These are phyloP conservation scores for Pichia californica DNA, from an alignment of 805 yeast genomes.

Conservation along the genomic window DNA sequence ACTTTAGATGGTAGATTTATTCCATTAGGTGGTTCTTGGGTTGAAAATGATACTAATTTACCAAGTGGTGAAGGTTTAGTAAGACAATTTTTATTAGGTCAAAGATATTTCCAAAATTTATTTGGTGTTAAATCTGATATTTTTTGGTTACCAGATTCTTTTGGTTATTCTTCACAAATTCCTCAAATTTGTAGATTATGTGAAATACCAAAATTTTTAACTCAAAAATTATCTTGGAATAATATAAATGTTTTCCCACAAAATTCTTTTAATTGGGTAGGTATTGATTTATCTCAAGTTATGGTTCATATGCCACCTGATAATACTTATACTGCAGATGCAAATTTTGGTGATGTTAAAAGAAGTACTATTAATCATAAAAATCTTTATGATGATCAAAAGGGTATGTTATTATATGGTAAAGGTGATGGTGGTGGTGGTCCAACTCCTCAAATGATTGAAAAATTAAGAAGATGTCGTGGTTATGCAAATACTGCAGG, in stretches of 20 bases:
- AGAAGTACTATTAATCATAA: constrained; percentile 78
- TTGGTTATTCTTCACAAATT: constrained; percentile 91
- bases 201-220: constrained; percentile 76
- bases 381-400: constrained; percentile 71
- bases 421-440: constrained; percentile 99
- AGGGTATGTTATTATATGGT: constrained; percentile 79
- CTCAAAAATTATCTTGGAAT: constrained; percentile 96
- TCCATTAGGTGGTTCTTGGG: constrained; percentile 97
- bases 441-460: constrained; percentile 89
- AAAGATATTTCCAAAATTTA: constrained; percentile 70
- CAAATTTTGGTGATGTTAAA: constrained; percentile 87
- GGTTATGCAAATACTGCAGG: constrained; percentile 81
- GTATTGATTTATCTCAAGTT: constrained; percentile 89
- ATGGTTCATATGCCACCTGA: constrained; percentile 98
- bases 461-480: constrained; percentile 84
- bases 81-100: constrained; percentile 88
- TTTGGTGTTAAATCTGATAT: constrained; percentile 71
- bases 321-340: constrained; percentile 89
- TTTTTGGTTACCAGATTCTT: constrained; percentile 96
- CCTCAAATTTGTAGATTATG: constrained; percentile 90
- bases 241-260: constrained; percentile 88
- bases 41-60: constrained; percentile 91
- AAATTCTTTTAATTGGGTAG: constrained; percentile 91
- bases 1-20: constrained; percentile 69
- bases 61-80: constrained; percentile 91